Base-by-base conservation (phyloP, 345 rosid species). In the Populus ilicifolia region DNA sequence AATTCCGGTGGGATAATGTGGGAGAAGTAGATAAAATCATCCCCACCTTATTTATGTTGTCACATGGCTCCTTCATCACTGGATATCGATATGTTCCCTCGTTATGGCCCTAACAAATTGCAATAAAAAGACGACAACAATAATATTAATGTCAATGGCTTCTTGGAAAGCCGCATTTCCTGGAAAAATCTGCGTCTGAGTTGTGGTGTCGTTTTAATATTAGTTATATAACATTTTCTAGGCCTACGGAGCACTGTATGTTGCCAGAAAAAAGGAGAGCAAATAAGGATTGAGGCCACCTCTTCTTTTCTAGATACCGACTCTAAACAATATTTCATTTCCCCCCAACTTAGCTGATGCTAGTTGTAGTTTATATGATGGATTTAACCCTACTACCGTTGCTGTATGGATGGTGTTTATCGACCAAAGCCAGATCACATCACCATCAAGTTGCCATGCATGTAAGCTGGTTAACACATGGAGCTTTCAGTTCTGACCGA, bases 1-100 rank as follows among this genome's bases (percentile, higher is more conserved):
- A 50, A 3, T 30, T 64, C 36, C 3, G 36, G 8, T 71, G 63
- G 73, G 73, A 23, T 12, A 5, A 2, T 8, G 25, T 3, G 23
- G 23, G 73, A 30, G 41, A 30, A 46, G 63, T 36, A 13, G 71
- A 62, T 41, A 18, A 72, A 59, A 8, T 41, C 44, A 61, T 64
- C 78, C 76, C 79, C 79, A 65, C 78, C 16, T 6, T 46, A 77
- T 77, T 79, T 8, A 76, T 74, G 41, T 50, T 5, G 7, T 74
- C 81, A 80, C 81, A 56, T 80, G 81, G 79, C 71, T 73, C 25
- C 71, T 54, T 54, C 29, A 48, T 46, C 44, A 18, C 62, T 50
- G 56, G 56, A 18, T 50, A 50, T 17, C 2, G 7, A 50, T 10
- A 43, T 11, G 16, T 12, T 18, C 56, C 56, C 56, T 50, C 18